phyloP scores from a whole-genome alignment of 164 flowering plant species.

The Santalum album region DNA sequence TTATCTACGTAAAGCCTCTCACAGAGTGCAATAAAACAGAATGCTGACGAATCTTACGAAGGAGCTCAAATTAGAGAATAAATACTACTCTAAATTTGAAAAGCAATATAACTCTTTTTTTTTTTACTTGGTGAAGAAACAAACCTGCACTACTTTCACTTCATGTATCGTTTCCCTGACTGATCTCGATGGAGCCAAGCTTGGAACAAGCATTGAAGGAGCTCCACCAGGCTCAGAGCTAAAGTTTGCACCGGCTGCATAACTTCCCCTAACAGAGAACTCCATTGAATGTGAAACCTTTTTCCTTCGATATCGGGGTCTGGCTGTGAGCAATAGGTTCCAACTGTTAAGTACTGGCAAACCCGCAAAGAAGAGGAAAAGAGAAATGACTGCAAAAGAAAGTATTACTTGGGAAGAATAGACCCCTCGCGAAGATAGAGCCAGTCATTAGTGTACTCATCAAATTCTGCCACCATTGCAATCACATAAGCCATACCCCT shows the following conservation, averaged over 20 bases:
- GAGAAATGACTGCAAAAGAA: neutral
- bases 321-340: slow-evolving; percentile 34
- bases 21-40: no score
- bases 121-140: neutral
- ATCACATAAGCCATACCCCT: slow-evolving; percentile 74
- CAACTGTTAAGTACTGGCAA: slow-evolving; percentile 9
- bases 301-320: slow-evolving; percentile 70
- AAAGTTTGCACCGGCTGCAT: slow-evolving; percentile 18
- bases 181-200: slow-evolving; percentile 64
- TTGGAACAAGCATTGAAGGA: slow-evolving; percentile 66
- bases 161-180: slow-evolving; percentile 77
- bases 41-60: no score
- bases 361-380: neutral
- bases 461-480: slow-evolving; percentile 93
- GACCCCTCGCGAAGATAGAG: slow-evolving; percentile 91
- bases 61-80: no score
- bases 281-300: slow-evolving; percentile 36
- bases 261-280: slow-evolving; percentile 32
- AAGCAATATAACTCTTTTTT: neutral
- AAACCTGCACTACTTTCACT: slow-evolving; percentile 89
- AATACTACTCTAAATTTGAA: neutral
- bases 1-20: no score
- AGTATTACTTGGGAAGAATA: slow-evolving; percentile 71
- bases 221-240: slow-evolving; percentile 27
- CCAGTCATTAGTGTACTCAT: slow-evolving; percentile 93